Evolutionary conservation across 805 yeast species (phyloP).

Genomic region (Candida andamanensis): DNA sequence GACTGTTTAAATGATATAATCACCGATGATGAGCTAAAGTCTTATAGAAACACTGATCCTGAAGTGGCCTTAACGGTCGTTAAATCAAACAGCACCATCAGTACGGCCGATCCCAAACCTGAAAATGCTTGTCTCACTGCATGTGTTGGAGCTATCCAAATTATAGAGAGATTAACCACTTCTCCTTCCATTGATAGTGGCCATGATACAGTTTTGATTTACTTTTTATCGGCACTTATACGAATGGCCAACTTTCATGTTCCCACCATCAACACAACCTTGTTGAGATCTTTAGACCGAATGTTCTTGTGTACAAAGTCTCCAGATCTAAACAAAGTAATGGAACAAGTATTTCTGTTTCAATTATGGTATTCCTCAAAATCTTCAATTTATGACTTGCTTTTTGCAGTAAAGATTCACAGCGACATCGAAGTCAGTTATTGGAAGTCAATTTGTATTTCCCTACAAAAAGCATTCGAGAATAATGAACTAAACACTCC

Average conservation of each 20-base stretch:
- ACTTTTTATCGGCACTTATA: constrained; percentile 29
- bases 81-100: constrained; percentile 8
- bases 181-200: constrained; percentile 15
- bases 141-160: constrained; percentile 36
- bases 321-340: constrained; percentile 11
- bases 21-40: constrained; percentile 8
- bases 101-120: constrained; percentile 2
- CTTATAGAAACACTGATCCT: constrained; percentile 3
- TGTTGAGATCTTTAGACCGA: constrained; percentile 35
- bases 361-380: constrained; percentile 37
- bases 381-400: constrained; percentile 36
- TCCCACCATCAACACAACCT: constrained; percentile 35
- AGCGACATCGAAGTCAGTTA: constrained; percentile 25
- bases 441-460: constrained; percentile 30
- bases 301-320: constrained; percentile 27
- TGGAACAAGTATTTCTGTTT: constrained; percentile 27
- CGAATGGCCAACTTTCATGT: constrained; percentile 29
- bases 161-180: constrained; percentile 24
- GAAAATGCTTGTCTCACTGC: constrained; percentile 16
- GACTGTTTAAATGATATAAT: constrained; percentile 10
- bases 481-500: constrained; percentile 38
- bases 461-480: constrained; percentile 27
- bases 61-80: constrained; percentile 6
- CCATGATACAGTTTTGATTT: constrained; percentile 12
- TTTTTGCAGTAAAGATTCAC: constrained; percentile 19